phyloP scores from a whole-genome alignment of 164 flowering plant species.

The Paratinospora sagittata region DNA sequence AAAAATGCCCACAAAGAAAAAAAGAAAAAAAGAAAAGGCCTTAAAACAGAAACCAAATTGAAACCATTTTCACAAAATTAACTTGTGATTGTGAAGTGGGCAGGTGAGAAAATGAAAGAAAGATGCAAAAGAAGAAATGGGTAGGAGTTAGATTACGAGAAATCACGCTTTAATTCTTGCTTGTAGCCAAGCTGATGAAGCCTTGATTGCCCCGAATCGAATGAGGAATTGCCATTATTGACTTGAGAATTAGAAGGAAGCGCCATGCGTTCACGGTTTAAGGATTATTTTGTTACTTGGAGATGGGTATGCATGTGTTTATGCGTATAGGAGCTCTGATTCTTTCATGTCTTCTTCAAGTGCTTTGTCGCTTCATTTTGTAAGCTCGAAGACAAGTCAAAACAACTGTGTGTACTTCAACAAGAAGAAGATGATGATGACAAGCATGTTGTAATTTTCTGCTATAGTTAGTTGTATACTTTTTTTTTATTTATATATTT shows the following conservation, averaged over 20 bases:
- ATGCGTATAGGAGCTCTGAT: no score
- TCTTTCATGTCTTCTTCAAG: no score
- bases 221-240: conserved; percentile 19
- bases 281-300: conserved; percentile 24
- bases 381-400: no score
- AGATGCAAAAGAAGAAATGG: background rate
- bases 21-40: conserved; percentile 9
- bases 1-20: no score
- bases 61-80: conserved; percentile 13
- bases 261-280: conserved; percentile 14
- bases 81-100: background rate
- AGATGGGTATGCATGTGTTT: no score
- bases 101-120: background rate
- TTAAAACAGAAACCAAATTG: conserved; percentile 27
- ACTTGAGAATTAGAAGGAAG: conserved; percentile 25
- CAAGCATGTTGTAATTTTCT: no score
- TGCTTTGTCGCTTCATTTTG: no score
- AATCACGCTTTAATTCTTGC: conserved; percentile 91
- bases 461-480: no score
- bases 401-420: no score
- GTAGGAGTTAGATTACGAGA: conserved; percentile 51
- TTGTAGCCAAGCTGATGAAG: conserved; percentile 81
- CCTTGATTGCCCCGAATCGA: conserved; percentile 66
- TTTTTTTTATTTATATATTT: no score
- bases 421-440: no score